Percentiles rank a stretch among this genome's conserved stretches.
Evolutionary conservation across 257 asterid genomes (phyloP).

Genomic region (Ligustrum vulgare): DNA sequence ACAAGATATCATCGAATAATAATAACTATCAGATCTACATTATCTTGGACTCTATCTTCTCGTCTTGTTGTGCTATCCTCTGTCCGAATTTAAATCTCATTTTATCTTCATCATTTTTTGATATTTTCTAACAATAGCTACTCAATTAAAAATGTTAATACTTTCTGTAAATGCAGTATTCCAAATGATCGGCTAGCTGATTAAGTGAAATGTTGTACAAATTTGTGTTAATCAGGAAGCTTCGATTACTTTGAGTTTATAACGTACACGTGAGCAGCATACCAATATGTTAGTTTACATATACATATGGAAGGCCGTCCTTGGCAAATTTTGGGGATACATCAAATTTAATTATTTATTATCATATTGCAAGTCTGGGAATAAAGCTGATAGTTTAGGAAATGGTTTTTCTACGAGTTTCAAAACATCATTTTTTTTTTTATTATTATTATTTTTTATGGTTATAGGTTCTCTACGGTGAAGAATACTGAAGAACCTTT

Average conservation of each 20-base stretch:
- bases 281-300: neutral
- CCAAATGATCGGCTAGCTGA: neutral
- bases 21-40: too few relatives aligned
- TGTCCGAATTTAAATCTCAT: too few relatives aligned
- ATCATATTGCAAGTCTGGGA: constrained; percentile 5
- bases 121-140: neutral
- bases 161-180: neutral
- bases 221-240: neutral
- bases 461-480: constrained; percentile 20
- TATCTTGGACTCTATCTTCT: too few relatives aligned
- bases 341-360: constrained; percentile 18
- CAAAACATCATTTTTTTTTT: neutral
- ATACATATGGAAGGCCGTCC: constrained; percentile 6
- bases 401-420: neutral
- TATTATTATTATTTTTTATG: too few relatives aligned
- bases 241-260: constrained; percentile 8
- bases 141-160: neutral
- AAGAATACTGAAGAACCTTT: constrained; percentile 8
- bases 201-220: neutral
- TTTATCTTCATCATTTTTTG: too few relatives aligned
- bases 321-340: constrained; percentile 16
- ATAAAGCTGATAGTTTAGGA: neutral
- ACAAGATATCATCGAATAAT: too few relatives aligned
- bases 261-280: neutral
- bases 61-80: too few relatives aligned